Base-by-base conservation (phyloP, 2,329 filamentous ascomycete species). In the Phaeosphaeria sp. region DNA sequence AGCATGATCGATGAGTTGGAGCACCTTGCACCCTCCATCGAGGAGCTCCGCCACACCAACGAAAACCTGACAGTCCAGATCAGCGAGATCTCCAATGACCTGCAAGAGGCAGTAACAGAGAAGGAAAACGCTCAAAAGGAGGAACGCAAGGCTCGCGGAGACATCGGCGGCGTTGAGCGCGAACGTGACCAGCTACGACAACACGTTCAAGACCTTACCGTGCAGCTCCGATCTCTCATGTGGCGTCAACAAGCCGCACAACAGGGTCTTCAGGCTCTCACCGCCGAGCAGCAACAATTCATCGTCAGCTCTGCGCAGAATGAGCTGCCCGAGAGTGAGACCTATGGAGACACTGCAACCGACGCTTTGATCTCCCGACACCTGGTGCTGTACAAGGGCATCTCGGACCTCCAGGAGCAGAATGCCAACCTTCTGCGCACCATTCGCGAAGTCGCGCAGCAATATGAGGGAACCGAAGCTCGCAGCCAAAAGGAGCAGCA, bases 401-500 rank as follows among this genome's bases (percentile, higher is more conserved):
- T 97, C 40, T 83, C 87, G 56, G 91, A 96, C 53, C 82, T 99
- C 9, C 93, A 97, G 72, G 86, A 90, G 57, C 93, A 96, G 81
- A 98, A 99, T 64, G 84, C 90, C 59, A 90, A 95, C 63, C 84
- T 97, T 20, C 83, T 97, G 22, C 88, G 89, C 49, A 88, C 96
- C 66, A 91, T 93, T 4, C 88, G 94, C 40, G 88, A 96, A 64
- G 83, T 99, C 15, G 93, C 92, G 8, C 91, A 94, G 59, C 88
- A 91, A 75, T 92, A 97, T 84, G 95, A 98, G 78, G 93, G 91
- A 51, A 91, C 94, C 67, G 93, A 97, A 74, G 92, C 93, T 1
- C 82, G 90, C 45, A 82, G 82, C 49, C 84, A 85, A 67, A 78
- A 85, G 53, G 79, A 81, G 30, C 80, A 86, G 53, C 80, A 83